phyloP scores from a whole-genome alignment of 257 asterid genomes.

The Salvia rosmarinus region DNA sequence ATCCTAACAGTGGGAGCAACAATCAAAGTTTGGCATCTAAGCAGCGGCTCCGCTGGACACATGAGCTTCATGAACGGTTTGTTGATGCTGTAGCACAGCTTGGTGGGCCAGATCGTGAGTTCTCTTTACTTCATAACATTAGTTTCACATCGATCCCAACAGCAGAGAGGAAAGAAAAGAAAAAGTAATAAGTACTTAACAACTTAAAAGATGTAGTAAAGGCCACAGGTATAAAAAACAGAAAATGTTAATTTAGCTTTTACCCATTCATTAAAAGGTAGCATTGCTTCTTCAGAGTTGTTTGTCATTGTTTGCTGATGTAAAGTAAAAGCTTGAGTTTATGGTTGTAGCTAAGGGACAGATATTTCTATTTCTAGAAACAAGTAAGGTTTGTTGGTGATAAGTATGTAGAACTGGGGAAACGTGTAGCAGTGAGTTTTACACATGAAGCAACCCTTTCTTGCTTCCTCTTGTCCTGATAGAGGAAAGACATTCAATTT shows the following conservation, averaged over 20 bases:
- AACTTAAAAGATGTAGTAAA: conserved; percentile 5
- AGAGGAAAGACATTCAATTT: conserved; percentile 1
- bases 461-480: conserved; percentile 3
- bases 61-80: conserved; percentile 92
- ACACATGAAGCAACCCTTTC: conserved; percentile 25
- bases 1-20: conserved; percentile 57
- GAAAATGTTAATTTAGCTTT: background rate
- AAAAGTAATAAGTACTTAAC: background rate
- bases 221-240: background rate
- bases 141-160: conserved; percentile 1
- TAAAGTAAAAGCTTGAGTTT: background rate
- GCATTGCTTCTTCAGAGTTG: background rate
- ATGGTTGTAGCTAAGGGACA: conserved; percentile 13
- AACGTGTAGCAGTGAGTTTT: background rate
- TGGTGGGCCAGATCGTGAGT: conserved; percentile 98
- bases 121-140: conserved; percentile 30
- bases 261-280: background rate
- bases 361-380: background rate
- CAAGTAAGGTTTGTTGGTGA: background rate
- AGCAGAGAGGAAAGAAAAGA: background rate
- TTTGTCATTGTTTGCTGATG: background rate
- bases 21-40: conserved; percentile 77
- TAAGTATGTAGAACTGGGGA: background rate
- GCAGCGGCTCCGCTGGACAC: conserved; percentile 97
- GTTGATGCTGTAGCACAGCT: conserved; percentile 98